Conservation (phyloP, 805 yeast genomes). For the Candida ponderosae region DNA sequence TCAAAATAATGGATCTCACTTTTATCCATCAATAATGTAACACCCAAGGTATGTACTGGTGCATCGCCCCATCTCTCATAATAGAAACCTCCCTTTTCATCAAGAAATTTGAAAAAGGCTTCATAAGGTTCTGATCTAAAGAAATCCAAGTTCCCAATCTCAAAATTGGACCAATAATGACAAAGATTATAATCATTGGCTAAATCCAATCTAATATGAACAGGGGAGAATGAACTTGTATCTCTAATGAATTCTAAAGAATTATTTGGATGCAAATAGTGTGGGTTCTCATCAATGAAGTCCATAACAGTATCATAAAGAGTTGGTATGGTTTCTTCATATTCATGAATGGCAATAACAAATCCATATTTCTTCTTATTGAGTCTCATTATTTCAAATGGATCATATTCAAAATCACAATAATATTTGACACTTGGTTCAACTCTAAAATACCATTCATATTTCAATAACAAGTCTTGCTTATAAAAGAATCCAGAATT, state of each 20-base stretch:
- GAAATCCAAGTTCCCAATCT: slow-evolving; percentile 63
- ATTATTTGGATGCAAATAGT: slow-evolving; percentile 57
- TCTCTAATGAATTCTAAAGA: slow-evolving; percentile 50
- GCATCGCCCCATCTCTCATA: slow-evolving; percentile 96
- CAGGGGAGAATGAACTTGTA: slow-evolving; percentile 31
- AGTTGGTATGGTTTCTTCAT: slow-evolving; percentile 77
- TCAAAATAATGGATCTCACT: slow-evolving; percentile 68
- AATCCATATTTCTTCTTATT: slow-evolving; percentile 80
- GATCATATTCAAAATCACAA: slow-evolving; percentile 86
- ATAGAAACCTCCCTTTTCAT: slow-evolving; percentile 67
- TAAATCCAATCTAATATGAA: slow-evolving; percentile 23
- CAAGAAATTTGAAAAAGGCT: slow-evolving; percentile 55
- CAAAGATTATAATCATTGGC: slow-evolving; percentile 62
- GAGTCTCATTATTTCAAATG: slow-evolving; percentile 73
- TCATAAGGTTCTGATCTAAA: slow-evolving; percentile 60
- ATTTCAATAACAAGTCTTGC: slow-evolving; percentile 61
- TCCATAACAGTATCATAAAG: slow-evolving; percentile 71
- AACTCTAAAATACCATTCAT: slow-evolving; percentile 90
- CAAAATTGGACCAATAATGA: slow-evolving; percentile 87
- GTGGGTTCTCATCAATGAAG: slow-evolving; percentile 49
- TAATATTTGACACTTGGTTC: slow-evolving; percentile 87
- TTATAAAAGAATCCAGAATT: slow-evolving; percentile 87
- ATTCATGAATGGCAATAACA: slow-evolving; percentile 77
- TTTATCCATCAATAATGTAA: slow-evolving; percentile 47
- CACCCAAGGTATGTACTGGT: slow-evolving; percentile 76